Base-by-base conservation (phyloP, 164 flowering plant genomes). In the Saururus chinensis region DNA sequence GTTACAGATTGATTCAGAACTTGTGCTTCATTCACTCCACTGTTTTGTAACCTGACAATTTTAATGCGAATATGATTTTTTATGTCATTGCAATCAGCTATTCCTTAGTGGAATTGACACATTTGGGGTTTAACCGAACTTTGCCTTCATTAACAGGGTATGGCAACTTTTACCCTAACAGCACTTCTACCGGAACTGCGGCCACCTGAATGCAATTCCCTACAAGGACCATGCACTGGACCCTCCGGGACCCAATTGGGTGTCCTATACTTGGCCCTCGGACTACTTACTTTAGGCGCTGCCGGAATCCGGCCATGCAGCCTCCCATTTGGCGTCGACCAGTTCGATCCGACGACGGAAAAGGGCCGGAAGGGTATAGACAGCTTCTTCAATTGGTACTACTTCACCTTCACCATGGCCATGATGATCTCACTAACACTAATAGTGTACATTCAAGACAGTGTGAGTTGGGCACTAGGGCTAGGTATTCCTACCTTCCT, bases 361-460 rank as follows among this genome's bases (percentile, higher is more conserved):
- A 73, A 83, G 65, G 98, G 98, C 1, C 66, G 73, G 16, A 82
- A 69, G 54, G 98, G 84, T 1, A 81, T 88, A 22, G 77, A 63
- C 60, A 91, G 97, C 64, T 88, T 84, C 83, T 93, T 77, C 71
- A 93, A 90, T 56, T 93, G 99, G 99, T 93, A 90, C 66, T 90
- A 84, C 73, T 65, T 79, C 64, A 68, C 88, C 1, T 87, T 85
- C 70, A 88, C 97, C 0, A 45, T 80, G 5, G 82, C 84, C 0
- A 21, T 85, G 10, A 58, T 93, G 68, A 26, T 93, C 9, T 71
- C 87, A 6, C 49, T 77, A 6, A 88, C 99, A 0, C 54, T 82
- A 9, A 69, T 93, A 19, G 87, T 93, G 8, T 93, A 93, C 59
- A 72, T 93, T 3, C 99, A 90, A 69, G 73, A 75, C 40, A 70